phyloP scores from a whole-genome alignment of 306 rosid genomes.

The Hippophae tibetana region DNA sequence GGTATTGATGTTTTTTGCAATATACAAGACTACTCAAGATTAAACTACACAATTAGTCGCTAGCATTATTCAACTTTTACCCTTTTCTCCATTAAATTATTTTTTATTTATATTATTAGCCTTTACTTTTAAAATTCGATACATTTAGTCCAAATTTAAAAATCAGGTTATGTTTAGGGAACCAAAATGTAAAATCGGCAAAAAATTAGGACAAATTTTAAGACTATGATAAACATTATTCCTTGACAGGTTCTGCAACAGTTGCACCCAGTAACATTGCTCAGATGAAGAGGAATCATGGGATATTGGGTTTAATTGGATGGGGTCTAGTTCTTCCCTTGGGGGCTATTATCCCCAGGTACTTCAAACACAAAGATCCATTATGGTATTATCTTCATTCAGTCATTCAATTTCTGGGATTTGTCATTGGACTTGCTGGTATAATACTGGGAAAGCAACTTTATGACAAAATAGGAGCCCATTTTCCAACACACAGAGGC shows the following conservation, averaged over 20 bases:
- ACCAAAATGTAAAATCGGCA: too few relatives aligned
- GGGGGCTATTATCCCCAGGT: conserved; percentile 87
- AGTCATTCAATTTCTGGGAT: conserved; percentile 70
- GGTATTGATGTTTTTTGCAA: conserved; percentile 27
- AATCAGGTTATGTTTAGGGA: too few relatives aligned
- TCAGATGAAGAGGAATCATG: conserved; percentile 73
- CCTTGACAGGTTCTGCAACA: conserved; percentile 38
- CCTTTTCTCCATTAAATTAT: too few relatives aligned
- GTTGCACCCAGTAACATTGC: conserved; percentile 34
- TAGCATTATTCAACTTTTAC: too few relatives aligned
- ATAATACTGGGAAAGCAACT: conserved; percentile 82
- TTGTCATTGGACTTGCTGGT: conserved; percentile 62
- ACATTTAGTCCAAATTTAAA: too few relatives aligned
- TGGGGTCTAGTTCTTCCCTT: conserved; percentile 87
- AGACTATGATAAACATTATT: conserved; percentile 12
- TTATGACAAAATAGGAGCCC: conserved; percentile 40
- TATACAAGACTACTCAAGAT: not conserved
- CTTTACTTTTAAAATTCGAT: too few relatives aligned
- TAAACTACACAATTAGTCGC: too few relatives aligned
- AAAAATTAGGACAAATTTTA: not conserved
- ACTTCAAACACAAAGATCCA: conserved; percentile 90
- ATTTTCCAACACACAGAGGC: conserved; percentile 81
- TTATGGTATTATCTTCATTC: conserved; percentile 91
- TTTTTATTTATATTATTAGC: too few relatives aligned
- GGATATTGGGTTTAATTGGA: conserved; percentile 71